Evolutionary conservation across 768 basidiomycete species (phyloP), one percentile per base, ranked within the genome.

Genomic region (Tulasnella sp.): DNA sequence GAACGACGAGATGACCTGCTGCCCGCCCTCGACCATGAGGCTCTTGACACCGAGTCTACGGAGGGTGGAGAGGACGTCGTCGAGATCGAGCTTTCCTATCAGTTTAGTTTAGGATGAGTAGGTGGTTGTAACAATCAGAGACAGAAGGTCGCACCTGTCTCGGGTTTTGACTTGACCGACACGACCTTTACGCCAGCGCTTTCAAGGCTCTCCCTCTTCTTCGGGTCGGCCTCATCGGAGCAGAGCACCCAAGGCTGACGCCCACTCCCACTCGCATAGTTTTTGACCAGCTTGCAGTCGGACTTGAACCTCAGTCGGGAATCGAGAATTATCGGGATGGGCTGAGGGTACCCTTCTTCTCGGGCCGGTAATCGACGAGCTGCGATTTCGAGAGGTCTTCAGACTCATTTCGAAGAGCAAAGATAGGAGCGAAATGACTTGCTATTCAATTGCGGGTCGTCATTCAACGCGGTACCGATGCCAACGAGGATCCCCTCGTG

Each of bases 21-120:
- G 93, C 22, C 98, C 98, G 77, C 98, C 98, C 87, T 99, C 98
- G 8, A 98, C 94, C 97, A 99, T 99, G 78, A 98, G 87, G 16
- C 92, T 93, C 16, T 86, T 86, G 81, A 97, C 88, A 3, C 90
- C 91, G n/a, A 89, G 86, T 16, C 86, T 85, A n/a, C 86, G 86
- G 37, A 98, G 87, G 9, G 86, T 86, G 18, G 82, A 83, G 6
- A 96, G 89, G 24, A 94, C 85, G 6, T 84, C 84, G 3, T 86
- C 84, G 42, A 94, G 85, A 40, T 89, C 86, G 28, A 92, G 84
- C 37, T 83, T 78, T 48, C 86, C 88, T 88, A 82, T 46, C 46
- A 46, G 46, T 46, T 46, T 14, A 18, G 18, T 20, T 46, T 16
- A 46, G 16, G 18, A 18, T 18, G 18, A 46, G 16, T 46, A 11